phyloP scores from a whole-genome alignment of 768 basidiomycete species.

The Stropharia rugosoannulata region DNA sequence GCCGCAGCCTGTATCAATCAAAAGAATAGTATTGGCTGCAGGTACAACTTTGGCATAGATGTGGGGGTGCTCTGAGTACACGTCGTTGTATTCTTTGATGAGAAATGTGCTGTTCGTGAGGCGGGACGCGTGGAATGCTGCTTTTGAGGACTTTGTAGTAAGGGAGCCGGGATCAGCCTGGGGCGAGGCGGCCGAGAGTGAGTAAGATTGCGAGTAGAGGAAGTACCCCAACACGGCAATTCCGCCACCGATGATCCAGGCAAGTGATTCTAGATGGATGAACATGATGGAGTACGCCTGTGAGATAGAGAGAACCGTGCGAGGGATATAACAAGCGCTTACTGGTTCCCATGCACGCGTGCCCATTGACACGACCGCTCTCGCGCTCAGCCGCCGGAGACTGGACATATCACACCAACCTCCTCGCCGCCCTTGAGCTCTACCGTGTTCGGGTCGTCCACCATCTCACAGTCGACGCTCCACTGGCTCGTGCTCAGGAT shows the following conservation, averaged over 20 bases:
- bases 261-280: slow-evolving; percentile 4
- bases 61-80: slow-evolving; percentile 51
- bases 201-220: slow-evolving; percentile 14
- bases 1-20: slow-evolving; percentile 58
- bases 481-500: slow-evolving; percentile 65
- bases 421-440: slow-evolving; percentile 69
- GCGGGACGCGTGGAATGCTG: slow-evolving; percentile 29
- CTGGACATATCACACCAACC: slow-evolving; percentile 78
- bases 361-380: background rate
- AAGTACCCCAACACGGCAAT: slow-evolving; percentile 13
- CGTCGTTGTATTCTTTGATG: slow-evolving; percentile 50
- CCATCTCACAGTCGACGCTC: slow-evolving; percentile 84
- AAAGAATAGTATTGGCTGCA: slow-evolving; percentile 37
- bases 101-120: slow-evolving; percentile 34
- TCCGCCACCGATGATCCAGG: slow-evolving; percentile 13
- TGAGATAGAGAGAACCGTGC: background rate
- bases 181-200: background rate
- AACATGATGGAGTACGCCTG: slow-evolving; percentile 9
- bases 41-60: slow-evolving; percentile 51
- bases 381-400: slow-evolving; percentile 65
- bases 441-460: slow-evolving; percentile 51
- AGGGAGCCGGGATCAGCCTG: no score
- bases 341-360: background rate
- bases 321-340: background rate
- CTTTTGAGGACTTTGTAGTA: background rate